These are phyloP conservation scores for Ustilago bromivora DNA, from an alignment of 1,284 basidiomycete genomes.

Conservation along the genomic window DNA sequence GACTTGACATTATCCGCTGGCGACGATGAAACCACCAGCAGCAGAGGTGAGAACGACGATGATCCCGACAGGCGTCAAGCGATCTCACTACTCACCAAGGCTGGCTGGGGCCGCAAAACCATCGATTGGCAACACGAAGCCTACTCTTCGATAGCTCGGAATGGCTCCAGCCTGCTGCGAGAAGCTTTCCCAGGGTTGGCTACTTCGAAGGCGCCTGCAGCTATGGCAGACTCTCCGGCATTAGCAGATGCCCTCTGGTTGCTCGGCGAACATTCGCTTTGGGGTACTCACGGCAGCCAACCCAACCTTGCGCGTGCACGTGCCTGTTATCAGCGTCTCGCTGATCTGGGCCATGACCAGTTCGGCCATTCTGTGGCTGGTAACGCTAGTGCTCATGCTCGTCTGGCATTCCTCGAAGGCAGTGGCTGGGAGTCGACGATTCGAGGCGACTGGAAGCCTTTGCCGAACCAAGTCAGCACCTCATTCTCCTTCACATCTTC, in stretches of 20 bases:
- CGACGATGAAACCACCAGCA: neutral
- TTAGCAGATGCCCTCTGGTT: conserved; percentile 66
- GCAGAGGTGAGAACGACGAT: neutral
- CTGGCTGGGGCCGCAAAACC: conserved; percentile 42
- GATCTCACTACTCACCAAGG: conserved; percentile 43
- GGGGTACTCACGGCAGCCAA: conserved; percentile 64
- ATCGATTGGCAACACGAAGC: conserved; percentile 42
- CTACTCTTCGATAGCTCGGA: conserved; percentile 26
- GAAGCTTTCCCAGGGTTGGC: neutral
- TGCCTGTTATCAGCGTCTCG: conserved; percentile 56
- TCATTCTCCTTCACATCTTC: conserved; percentile 32
- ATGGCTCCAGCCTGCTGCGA: conserved; percentile 23
- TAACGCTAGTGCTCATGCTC: conserved; percentile 65
- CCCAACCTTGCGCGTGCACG: conserved; percentile 57
- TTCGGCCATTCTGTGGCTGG: conserved; percentile 40
- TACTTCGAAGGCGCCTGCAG: neutral
- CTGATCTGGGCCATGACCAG: conserved; percentile 37
- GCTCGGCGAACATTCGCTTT: conserved; percentile 63
- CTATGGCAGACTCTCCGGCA: conserved; percentile 6
- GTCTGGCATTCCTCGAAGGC: conserved; percentile 64
- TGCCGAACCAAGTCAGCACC: conserved; percentile 22
- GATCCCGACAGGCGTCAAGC: conserved; percentile 25
- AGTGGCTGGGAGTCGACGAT: conserved; percentile 55
- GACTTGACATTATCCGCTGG: conserved; percentile 14
- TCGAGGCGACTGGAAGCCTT: conserved; percentile 47